These are phyloP conservation scores for Pyrenula aspistea DNA, from an alignment of 495 filamentous ascomycete genomes.

Conservation along the genomic window DNA sequence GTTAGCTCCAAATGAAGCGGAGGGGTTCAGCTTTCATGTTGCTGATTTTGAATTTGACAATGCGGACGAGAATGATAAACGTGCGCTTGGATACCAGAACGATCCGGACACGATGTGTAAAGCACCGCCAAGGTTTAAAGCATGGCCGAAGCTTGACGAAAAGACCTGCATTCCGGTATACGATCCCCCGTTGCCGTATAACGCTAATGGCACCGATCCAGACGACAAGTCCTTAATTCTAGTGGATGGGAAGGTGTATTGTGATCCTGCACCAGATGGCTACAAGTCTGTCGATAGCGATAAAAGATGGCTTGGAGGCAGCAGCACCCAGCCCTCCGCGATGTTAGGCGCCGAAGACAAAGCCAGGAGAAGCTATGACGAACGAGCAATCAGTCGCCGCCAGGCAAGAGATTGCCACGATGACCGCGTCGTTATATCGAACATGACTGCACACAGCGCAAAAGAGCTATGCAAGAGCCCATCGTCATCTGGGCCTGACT, in stretches of 20 bases:
- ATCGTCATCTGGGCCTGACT: background rate
- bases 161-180: background rate
- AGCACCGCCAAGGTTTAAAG: background rate
- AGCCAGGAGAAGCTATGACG: background rate
- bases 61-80: background rate
- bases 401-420: background rate
- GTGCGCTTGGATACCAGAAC: background rate
- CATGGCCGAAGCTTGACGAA: background rate
- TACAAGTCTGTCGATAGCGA: background rate
- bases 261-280: background rate
- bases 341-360: background rate
- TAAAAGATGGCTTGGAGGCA: background rate
- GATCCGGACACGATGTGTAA: background rate
- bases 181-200: background rate
- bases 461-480: background rate
- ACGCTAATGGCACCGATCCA: background rate
- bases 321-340: background rate
- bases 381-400: background rate
- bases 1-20: background rate
- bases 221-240: background rate
- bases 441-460: background rate
- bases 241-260: background rate
- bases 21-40: background rate
- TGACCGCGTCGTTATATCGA: background rate
- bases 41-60: background rate